A percentile compares a stretch with the other conserved stretches of the same genome.
Conservation (phyloP, 257 asterid genomes). For the Solanum tarijense region DNA sequence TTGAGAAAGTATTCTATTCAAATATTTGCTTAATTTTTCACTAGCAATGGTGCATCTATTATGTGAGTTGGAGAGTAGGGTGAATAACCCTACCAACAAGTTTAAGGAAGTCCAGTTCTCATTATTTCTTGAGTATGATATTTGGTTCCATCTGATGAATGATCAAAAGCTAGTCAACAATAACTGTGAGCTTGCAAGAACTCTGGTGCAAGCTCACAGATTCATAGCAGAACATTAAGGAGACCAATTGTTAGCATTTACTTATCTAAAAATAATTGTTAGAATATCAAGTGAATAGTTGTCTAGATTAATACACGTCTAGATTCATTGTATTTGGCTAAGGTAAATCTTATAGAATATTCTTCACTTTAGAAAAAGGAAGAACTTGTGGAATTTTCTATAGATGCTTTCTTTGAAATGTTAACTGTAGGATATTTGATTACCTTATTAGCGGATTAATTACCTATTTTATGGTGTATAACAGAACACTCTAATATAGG, state of each 20-base stretch:
- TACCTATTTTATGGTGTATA: background rate
- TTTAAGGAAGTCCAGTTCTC: background rate
- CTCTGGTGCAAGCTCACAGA: background rate
- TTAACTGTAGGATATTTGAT: background rate
- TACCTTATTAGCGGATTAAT: background rate
- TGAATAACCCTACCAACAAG: background rate
- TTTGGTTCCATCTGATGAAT: background rate
- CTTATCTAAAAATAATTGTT: background rate
- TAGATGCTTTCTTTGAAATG: background rate
- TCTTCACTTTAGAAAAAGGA: background rate
- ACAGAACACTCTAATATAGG: background rate
- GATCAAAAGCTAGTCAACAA: background rate
- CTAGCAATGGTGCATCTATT: background rate
- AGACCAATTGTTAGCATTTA: background rate
- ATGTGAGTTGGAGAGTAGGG: background rate
- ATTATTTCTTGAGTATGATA: background rate
- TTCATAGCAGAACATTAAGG: background rate
- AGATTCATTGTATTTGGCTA: background rate
- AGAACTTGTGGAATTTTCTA: background rate
- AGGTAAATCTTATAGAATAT: background rate
- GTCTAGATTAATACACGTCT: background rate
- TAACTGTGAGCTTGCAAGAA: background rate
- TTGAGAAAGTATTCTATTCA: background rate
- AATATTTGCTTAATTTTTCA: background rate
- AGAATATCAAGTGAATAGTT: background rate